Conservation (phyloP, 75 land plant species). For the Chamaecyparis obtusa region DNA sequence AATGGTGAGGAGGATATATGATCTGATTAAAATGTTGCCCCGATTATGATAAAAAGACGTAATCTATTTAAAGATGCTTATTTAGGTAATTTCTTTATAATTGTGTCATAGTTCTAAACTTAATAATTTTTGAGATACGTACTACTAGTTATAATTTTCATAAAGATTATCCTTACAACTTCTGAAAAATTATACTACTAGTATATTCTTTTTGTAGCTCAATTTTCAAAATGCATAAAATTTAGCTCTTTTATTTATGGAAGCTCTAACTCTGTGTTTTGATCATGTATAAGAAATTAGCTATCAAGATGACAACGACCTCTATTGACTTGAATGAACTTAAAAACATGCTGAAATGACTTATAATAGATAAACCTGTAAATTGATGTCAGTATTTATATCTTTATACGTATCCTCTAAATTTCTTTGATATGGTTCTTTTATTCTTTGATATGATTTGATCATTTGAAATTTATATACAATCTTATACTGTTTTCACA, state of each 20-base stretch:
- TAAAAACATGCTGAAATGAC: neutral
- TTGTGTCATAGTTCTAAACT: too few relatives aligned
- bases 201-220: too few relatives aligned
- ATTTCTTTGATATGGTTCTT: neutral
- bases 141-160: too few relatives aligned
- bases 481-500: constrained; percentile 8
- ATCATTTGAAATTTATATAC: neutral
- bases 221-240: too few relatives aligned
- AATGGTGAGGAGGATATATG: neutral
- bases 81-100: too few relatives aligned
- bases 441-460: neutral
- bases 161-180: too few relatives aligned
- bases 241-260: too few relatives aligned
- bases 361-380: neutral
- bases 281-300: neutral
- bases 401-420: neutral
- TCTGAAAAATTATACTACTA: too few relatives aligned
- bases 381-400: neutral
- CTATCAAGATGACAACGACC: neutral
- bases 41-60: too few relatives aligned
- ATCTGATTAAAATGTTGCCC: neutral
- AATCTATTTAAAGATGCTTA: too few relatives aligned
- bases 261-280: neutral
- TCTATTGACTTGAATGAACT: neutral
- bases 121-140: too few relatives aligned